Evolutionary conservation across 441 rosid genomes (phyloP), one percentile per base, ranked within the genome.

Genomic region (Capsella rubella): DNA sequence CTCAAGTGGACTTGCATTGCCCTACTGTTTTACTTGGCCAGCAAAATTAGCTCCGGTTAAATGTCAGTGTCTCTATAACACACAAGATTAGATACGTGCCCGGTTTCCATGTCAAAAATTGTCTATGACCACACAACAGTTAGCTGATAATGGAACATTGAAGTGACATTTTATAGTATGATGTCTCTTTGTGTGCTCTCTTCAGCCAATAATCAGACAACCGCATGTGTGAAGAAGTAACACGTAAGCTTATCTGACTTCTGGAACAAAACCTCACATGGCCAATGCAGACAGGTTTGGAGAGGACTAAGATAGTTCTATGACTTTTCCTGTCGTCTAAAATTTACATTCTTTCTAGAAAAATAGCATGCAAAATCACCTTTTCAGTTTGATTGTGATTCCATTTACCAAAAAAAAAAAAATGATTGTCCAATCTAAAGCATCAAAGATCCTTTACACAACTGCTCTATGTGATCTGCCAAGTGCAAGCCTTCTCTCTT

Each of bases 231-330:
- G 29, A 39, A 52, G 78, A 65, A 67, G 47, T 21, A 21, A 74
- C 73, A 74, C 78, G 47, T 67, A 74, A 51, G 61, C 68, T 74
- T 67, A 50, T 50, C 78, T 31, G 32, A 51, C 52, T 18, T 67
- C 47, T 66, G 46, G 61, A 74, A 66, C 61, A 29, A 50, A 18
- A 66, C 56, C 47, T 67, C 73, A 74, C 73, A 74, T 74, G 54
- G 61, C 49, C 47, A 32, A 51, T 13, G 2, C 68, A 67, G 73
- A 59, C 67, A 59, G 21, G 29, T 18, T 5, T 7, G 39, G 40
- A 28, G 31, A 32, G 35, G 2, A 21, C 31, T 56, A 18, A 4
- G 78, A 65, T 57, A 73, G 35, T 18, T 34, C 55, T 64, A 11
- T 11, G 21, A n/a, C 46, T 54, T 72, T 54, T 43, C 40, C 0